A percentile compares a stretch with the other conserved stretches of the same genome.
These are phyloP conservation scores for Trichopus zeylanicus DNA, from an alignment of 116 monocot species.

Conservation along the genomic window DNA sequence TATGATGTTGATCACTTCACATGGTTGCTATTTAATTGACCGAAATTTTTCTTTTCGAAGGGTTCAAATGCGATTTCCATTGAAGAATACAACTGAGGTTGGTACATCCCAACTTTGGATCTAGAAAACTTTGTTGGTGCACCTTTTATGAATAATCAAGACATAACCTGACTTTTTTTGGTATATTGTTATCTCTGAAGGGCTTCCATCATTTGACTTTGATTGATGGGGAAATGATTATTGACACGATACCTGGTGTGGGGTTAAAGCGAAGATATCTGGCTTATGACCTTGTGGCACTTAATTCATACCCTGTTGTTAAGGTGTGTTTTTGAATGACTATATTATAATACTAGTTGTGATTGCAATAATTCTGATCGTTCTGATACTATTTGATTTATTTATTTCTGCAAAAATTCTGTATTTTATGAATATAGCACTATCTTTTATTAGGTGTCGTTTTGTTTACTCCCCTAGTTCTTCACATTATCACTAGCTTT, in stretches of 20 bases:
- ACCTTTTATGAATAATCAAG: background rate
- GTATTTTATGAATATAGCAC: too few relatives aligned
- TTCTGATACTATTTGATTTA: too few relatives aligned
- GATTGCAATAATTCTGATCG: too few relatives aligned
- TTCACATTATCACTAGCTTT: too few relatives aligned
- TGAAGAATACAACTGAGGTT: conserved; percentile 48
- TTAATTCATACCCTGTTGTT: conserved; percentile 49
- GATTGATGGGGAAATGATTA: conserved; percentile 99
- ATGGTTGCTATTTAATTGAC: conserved; percentile 94
- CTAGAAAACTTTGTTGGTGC: background rate
- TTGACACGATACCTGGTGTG: conserved; percentile 63
- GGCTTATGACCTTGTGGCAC: conserved; percentile 84
- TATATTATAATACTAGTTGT: too few relatives aligned
- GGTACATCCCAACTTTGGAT: conserved; percentile 12
- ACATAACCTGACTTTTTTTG: background rate
- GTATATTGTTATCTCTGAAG: conserved; percentile 18
- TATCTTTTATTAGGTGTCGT: too few relatives aligned
- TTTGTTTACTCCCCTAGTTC: too few relatives aligned
- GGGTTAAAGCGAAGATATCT: conserved; percentile 86
- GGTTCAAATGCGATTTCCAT: conserved; percentile 92
- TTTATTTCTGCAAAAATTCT: too few relatives aligned
- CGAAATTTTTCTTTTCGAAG: conserved; percentile 90
- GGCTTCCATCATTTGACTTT: conserved; percentile 74
- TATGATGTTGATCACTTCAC: conserved; percentile 84
- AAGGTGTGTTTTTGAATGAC: conserved; percentile 69